Evolutionary conservation across 148 eudicot species (phyloP), one percentile per base, ranked within the genome.

Genomic region (Heliosperma pusillum): DNA sequence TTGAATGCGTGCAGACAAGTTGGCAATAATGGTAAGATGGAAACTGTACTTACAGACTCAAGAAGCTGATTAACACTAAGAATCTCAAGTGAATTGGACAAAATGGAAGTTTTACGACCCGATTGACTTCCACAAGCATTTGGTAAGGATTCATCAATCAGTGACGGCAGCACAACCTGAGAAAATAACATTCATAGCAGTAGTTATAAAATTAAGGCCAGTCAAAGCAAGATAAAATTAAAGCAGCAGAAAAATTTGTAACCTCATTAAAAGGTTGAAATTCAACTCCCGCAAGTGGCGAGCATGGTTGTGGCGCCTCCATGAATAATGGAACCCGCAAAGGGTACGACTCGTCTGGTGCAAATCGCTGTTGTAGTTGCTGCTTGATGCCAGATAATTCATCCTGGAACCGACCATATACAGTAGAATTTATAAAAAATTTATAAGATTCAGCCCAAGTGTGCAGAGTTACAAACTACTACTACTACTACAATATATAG

Each of bases 21-120:
- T 47, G 53, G 10, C 53, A 55, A 71, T 53, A 36, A 15, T 53
- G 10, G 7, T 21, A 60, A 60, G 33, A 80, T 5, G 17, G 16
- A 65, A 70, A 56, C 69, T 17, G 68, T 58, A 83, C 97, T 83
- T 76, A 92, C 97, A 52, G 97, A 92, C 60, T 92, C 97, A 79
- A 92, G 83, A 59, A 92, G 95, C 84, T 92, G 93, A 87, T 87
- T 89, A 50, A 92, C 97, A 76, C 86, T 90, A 40, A 90, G 82
- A 80, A 92, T 76, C 63, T 90, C 97, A 66, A 87, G 85, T 50
- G 93, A 85, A 69, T 81, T 83, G 66, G 84, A 76, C 33, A 90
- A 87, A 24, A 76, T 81, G 13, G 97, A 88, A 70, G 88, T 84
- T 82, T 82, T 87, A 42, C 86, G 96, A 64, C 83, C 93, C 55